Evolutionary conservation across 352 stramenopile genomes (phyloP).

Genomic region (Phytophthora sp.): DNA sequence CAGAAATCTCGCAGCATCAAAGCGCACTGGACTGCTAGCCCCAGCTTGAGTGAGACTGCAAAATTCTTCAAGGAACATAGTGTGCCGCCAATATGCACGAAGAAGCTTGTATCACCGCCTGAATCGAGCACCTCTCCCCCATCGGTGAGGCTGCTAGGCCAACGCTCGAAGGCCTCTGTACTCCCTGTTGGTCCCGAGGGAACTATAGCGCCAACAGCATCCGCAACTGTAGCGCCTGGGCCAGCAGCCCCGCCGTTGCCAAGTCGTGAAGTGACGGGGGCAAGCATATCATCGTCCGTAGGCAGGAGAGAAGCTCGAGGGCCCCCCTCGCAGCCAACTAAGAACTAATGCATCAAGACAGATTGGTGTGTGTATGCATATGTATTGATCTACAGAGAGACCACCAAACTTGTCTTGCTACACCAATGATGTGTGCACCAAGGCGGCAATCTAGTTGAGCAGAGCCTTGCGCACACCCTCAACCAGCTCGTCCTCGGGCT

Average conservation of each 20-base stretch:
- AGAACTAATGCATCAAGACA: constrained; percentile 20
- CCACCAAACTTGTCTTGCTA: constrained; percentile 9
- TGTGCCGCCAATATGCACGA: constrained; percentile 13
- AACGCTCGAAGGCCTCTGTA: constrained; percentile 62
- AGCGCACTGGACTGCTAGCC: constrained; percentile 34
- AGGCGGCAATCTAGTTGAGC: constrained; percentile 25
- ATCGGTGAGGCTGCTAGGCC: constrained; percentile 4
- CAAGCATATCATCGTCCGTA: constrained; percentile 6
- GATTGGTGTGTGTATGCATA: constrained; percentile 14
- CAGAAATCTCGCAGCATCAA: constrained; percentile 68
- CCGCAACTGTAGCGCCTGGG: neutral
- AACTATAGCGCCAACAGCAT: neutral
- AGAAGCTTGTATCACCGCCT: constrained; percentile 12
- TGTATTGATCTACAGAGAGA: constrained; percentile 29
- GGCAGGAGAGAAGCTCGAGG: constrained; percentile 19
- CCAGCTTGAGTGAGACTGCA: constrained; percentile 5
- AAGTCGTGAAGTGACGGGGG: neutral
- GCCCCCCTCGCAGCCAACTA: neutral
- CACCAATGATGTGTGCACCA: too few species aligned
- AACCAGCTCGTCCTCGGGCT: constrained; percentile 54
- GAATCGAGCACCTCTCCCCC: neutral
- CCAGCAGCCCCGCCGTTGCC: neutral
- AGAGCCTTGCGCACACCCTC: constrained; percentile 49
- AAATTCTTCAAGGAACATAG: constrained; percentile 29
- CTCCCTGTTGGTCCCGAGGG: constrained; percentile 47